Evolutionary conservation across 768 basidiomycete genomes (phyloP).

Genomic region (Pleurotus ostreatus): DNA sequence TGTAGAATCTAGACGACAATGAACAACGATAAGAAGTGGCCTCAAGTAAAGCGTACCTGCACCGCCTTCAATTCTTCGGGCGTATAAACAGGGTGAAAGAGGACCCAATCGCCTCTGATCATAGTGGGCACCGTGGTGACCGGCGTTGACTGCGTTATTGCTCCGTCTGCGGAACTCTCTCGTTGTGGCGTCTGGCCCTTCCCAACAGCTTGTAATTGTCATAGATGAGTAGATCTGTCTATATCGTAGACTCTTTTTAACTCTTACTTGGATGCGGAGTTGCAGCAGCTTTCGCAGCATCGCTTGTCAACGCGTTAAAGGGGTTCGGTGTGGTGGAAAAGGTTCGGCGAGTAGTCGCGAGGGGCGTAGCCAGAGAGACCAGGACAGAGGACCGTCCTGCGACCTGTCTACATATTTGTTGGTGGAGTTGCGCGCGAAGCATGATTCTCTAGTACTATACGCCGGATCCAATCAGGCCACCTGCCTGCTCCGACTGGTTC

Average conservation of each 20-base stretch:
- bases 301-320: background rate
- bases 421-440: background rate
- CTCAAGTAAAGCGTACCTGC: slow-evolving; percentile 36
- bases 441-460: background rate
- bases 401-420: background rate
- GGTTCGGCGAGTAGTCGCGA: background rate
- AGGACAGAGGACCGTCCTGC: background rate
- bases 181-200: background rate
- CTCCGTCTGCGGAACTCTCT: background rate
- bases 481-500: slow-evolving; percentile 1
- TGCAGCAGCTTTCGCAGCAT: background rate
- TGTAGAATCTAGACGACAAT: slow-evolving; percentile 57
- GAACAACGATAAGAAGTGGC: background rate
- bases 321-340: background rate
- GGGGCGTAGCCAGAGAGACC: background rate
- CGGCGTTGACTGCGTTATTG: slow-evolving; percentile 37
- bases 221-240: too few relatives aligned
- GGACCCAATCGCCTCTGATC: slow-evolving; percentile 79
- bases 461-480: background rate
- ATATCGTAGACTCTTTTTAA: too few relatives aligned
- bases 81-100: slow-evolving; percentile 92
- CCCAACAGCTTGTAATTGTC: too few relatives aligned
- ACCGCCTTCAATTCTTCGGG: slow-evolving; percentile 68
- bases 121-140: slow-evolving; percentile 52
- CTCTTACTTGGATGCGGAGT: background rate